These are phyloP conservation scores for Barbarea vulgaris DNA, from an alignment of 345 rosid genomes.

Conservation along the genomic window DNA sequence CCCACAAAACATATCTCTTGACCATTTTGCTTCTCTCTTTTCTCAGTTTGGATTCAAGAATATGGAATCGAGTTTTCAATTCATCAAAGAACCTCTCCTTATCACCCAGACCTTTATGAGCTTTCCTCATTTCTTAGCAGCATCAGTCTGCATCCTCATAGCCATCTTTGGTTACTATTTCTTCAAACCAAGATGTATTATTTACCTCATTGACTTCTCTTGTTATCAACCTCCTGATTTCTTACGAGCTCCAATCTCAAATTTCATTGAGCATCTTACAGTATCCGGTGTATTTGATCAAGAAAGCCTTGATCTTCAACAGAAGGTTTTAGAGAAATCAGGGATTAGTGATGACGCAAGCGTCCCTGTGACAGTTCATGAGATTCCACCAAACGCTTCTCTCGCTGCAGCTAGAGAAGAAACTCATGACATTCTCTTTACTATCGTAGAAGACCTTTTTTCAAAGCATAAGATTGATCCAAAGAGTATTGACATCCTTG, in stretches of 20 bases:
- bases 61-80: conserved; percentile 28
- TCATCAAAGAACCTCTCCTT: conserved; percentile 11
- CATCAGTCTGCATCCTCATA: conserved; percentile 27
- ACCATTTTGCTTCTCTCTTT: conserved; percentile 32
- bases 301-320: conserved; percentile 52
- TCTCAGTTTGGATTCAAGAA: neutral
- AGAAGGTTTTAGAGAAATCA: conserved; percentile 51
- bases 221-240: conserved; percentile 55
- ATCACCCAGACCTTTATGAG: conserved; percentile 14
- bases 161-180: conserved; percentile 31
- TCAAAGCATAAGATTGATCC: conserved; percentile 52
- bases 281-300: conserved; percentile 13
- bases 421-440: conserved; percentile 52
- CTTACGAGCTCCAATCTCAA: conserved; percentile 44
- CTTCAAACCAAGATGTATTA: conserved; percentile 37
- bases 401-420: conserved; percentile 44
- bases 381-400: conserved; percentile 45
- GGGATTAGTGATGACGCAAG: conserved; percentile 66
- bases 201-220: conserved; percentile 62
- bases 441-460: conserved; percentile 53
- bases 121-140: conserved; percentile 18
- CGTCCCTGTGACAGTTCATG: conserved; percentile 46
- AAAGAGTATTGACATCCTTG: conserved; percentile 58
- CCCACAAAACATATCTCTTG: neutral
- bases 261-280: conserved; percentile 50